Percentiles rank a stretch among this genome's conserved stretches.
Conservation (phyloP, 1,284 basidiomycete genomes). For the Tilletia walkeri region DNA sequence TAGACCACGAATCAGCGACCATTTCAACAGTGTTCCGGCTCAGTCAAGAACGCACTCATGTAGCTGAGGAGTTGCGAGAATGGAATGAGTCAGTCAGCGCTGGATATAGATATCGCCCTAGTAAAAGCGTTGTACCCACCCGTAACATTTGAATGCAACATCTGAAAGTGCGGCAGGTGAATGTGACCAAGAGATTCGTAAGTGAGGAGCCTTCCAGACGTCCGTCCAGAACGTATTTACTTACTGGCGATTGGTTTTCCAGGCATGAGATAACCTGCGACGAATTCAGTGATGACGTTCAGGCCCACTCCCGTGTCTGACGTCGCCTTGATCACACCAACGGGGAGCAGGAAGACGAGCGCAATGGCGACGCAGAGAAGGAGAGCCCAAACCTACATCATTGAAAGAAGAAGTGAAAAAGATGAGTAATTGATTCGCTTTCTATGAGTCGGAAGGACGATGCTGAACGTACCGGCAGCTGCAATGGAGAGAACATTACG, state of each 20-base stretch:
- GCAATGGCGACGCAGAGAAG: conserved; percentile 59
- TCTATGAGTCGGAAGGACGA: neutral
- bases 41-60: conserved; percentile 13
- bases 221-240: neutral
- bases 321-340: conserved; percentile 60
- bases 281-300: conserved; percentile 43
- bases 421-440: no score
- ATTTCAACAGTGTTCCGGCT: neutral
- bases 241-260: conserved; percentile 59
- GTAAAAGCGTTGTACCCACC: conserved; percentile 53
- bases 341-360: conserved; percentile 55
- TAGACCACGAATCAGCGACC: neutral
- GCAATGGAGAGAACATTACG: conserved; percentile 36
- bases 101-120: conserved; percentile 54
- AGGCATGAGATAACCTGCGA: conserved; percentile 60
- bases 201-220: neutral
- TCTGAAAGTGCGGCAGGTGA: conserved; percentile 15
- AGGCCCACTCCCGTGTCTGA: conserved; percentile 59
- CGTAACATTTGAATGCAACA: conserved; percentile 56
- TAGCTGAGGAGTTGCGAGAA: conserved; percentile 2
- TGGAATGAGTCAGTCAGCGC: conserved; percentile 36
- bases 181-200: neutral
- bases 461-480: conserved; percentile 51
- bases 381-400: conserved; percentile 57
- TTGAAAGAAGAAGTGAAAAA: neutral